Base-by-base conservation (phyloP, 1,284 basidiomycete species). In the Sporisorium exsertum region DNA sequence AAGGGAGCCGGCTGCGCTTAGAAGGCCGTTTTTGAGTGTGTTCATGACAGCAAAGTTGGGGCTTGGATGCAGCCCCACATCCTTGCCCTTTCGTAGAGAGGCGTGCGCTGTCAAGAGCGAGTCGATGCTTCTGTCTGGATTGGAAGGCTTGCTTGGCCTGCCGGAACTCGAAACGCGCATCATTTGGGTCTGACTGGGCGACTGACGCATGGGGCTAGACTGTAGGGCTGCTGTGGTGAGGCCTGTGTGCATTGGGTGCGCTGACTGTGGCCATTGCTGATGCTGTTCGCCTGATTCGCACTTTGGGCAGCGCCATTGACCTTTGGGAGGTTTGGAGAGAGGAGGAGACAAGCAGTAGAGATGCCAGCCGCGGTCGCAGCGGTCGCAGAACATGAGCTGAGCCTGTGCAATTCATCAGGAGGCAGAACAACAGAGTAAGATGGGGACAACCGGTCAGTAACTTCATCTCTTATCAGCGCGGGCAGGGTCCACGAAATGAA, bases 291-390 rank as follows among this genome's bases (percentile, higher is more conserved):
- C 76, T 7, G 58, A 22, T 62, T 80, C 42, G 58, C 83, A 84
- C 27, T 71, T 78, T 3, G 83, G 82, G 37, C 83, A 84, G 27
- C 64, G 75, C 82, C 82, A 84, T 45, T 63, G 57, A 6, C 78
- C 78, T 45, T 60, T 61, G 26, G 67, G 75, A 22, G 80, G 79
- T 55, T 81, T 79, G 3, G 50, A 18, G 2, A 88, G 86, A 40
- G 85, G 87, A 78, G 94, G 94, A 20, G 88, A 84, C 53, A 97
- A 88, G 86, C 95, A 97, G 80, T 92, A 90, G 87, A 92, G 91
- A 86, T 99, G 96, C 93, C 93, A 97, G 89, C 93, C 94, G 88
- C 94, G 89, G 88, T 99, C 96, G 85, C 96, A 99, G 56, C 89
- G 90, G 87, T 98, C 96, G 86, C 96, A 99, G 80, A 98, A 93